Base-by-base conservation (phyloP, 2,329 filamentous ascomycete genomes). In the Hypoxylon sp. region DNA sequence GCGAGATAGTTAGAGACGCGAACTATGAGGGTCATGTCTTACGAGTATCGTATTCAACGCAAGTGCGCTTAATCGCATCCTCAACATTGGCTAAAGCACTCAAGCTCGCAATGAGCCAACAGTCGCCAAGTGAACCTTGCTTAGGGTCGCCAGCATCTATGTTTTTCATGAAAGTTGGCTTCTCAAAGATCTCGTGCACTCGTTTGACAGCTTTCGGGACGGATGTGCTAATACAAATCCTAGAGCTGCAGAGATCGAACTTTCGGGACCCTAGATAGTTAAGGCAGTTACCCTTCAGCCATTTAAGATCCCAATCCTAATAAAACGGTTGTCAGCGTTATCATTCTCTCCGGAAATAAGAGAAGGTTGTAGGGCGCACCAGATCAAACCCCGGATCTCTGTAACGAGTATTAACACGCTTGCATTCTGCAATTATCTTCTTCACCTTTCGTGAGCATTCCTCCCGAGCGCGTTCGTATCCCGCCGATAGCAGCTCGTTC, bases 81-180 rank as follows among this genome's bases (percentile, higher is more conserved):
- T 90, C 82, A 66, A 92, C 91, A 68, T 93, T 93, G 32, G 90
- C 90, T 71, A 97, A 83, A 0, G 92, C 92, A 32, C 90, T 93
- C 28, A 97, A 80, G 21, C 91, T 91, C 5, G 93, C 91, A 80
- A 96, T 90, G 57, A 94, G 87, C 92, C 92, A 95, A 80, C 93
- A 96, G 75, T 95, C 89, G n/a, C 92, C 93, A 38, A 91, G 86
- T 43, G 85, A 86, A 2, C 93, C 93, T 75, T 96, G 93, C 74
- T 92, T 91, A 64, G 94, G 88, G 76, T 96, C 92, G 62, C 89
- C 88, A 11, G 90, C 89, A 71, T 89, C 88, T 63, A 93, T 82
- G 55, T 88, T 89, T 55, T 82, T 79, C 80, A 88, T 81, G 76
- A 95, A 95, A 2, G 86, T 89, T 0, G 91, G 91, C 19, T 89